These are phyloP conservation scores for Posidonia oceanica DNA, from an alignment of 116 monocot genomes.

Conservation along the genomic window DNA sequence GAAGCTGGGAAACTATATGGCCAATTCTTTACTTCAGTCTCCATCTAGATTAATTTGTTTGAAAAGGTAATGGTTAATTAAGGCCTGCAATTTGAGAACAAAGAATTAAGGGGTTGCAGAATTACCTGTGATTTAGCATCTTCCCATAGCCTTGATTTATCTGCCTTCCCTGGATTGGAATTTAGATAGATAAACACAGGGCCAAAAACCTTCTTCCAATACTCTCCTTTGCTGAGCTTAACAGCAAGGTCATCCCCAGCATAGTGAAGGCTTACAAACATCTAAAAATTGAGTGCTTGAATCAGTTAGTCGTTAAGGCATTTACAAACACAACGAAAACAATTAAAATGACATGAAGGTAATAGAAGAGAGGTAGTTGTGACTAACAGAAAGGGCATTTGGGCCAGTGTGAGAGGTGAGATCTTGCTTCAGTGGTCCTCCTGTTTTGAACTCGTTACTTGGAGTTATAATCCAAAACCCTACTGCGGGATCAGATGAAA, in stretches of 20 bases:
- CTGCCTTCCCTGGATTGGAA: conserved; percentile 23
- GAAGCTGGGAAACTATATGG: conserved; percentile 77
- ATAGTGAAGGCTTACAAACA: conserved; percentile 77
- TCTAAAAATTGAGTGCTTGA: conserved; percentile 5
- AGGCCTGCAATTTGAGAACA: too few species aligned
- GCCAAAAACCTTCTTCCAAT: conserved; percentile 68
- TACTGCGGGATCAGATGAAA: conserved; percentile 47
- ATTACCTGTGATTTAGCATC: conserved; percentile 79
- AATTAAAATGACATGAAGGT: too few species aligned
- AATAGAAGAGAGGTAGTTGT: neutral
- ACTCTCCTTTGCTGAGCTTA: conserved; percentile 58
- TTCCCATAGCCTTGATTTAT: conserved; percentile 45
- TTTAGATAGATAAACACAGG: conserved; percentile 69
- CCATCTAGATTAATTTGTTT: conserved; percentile 26
- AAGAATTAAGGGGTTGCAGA: too few species aligned
- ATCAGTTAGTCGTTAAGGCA: too few species aligned
- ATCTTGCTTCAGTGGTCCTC: conserved; percentile 73
- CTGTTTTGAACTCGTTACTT: conserved; percentile 73
- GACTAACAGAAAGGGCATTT: conserved; percentile 62
- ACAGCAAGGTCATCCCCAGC: conserved; percentile 55
- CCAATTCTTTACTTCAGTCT: conserved; percentile 58
- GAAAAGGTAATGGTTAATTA: too few species aligned
- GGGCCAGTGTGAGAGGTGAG: conserved; percentile 93
- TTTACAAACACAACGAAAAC: too few species aligned
- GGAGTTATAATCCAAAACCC: conserved; percentile 95